Conservation (phyloP, 1,139 yeast genomes). For the Yamadazyma blattariae region DNA sequence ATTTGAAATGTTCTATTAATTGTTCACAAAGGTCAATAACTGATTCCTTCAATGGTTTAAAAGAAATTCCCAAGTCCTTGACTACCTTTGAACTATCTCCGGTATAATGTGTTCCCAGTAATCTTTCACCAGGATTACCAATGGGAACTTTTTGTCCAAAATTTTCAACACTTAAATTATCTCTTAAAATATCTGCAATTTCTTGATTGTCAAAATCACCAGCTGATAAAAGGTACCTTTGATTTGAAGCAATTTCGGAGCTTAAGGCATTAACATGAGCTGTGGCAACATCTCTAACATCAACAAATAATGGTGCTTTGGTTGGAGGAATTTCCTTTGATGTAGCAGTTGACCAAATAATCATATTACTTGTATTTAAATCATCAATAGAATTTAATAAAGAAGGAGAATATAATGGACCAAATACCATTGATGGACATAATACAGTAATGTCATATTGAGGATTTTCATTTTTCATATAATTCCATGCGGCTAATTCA, state of each 20-base stretch:
- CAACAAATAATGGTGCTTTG: conserved; percentile 29
- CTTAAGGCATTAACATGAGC: conserved; percentile 34
- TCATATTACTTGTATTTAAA: conserved; percentile 18
- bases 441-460: conserved; percentile 23
- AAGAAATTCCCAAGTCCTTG: conserved; percentile 20
- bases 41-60: conserved; percentile 31
- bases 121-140: conserved; percentile 20
- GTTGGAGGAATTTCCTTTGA: conserved; percentile 18
- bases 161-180: conserved; percentile 4
- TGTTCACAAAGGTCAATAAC: conserved; percentile 42
- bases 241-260: conserved; percentile 16
- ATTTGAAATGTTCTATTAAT: too few relatives aligned
- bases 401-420: conserved; percentile 31
- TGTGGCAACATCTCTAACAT: conserved; percentile 39
- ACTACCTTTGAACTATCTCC: conserved; percentile 19
- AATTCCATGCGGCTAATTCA: conserved; percentile 52
- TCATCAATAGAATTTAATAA: conserved; percentile 17
- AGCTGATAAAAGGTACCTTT: conserved; percentile 27
- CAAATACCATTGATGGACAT: conserved; percentile 35
- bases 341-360: conserved; percentile 19
- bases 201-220: conserved; percentile 28
- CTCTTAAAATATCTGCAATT: conserved; percentile 21
- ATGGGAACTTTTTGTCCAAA: conserved; percentile 14
- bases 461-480: conserved; percentile 27
- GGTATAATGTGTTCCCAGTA: conserved; percentile 20